Conservation (phyloP, 164 flowering plant genomes). For the Umbilicus rupestris region DNA sequence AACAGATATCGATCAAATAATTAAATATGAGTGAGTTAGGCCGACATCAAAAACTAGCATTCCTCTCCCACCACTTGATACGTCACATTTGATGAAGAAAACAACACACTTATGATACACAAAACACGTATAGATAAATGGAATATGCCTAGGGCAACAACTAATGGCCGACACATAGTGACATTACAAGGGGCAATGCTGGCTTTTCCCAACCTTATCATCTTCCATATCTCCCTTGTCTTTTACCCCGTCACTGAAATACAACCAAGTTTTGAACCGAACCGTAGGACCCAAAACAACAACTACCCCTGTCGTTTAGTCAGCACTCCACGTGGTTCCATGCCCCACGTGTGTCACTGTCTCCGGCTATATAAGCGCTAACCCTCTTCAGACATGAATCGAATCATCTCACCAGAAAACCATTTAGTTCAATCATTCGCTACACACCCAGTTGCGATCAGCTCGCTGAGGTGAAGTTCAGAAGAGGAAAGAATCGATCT, state of each 20-base stretch:
- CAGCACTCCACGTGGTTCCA: neutral
- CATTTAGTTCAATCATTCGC: neutral
- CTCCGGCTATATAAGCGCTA: neutral
- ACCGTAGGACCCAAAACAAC: constrained; percentile 1
- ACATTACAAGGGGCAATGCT: neutral
- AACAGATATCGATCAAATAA: too few relatives aligned
- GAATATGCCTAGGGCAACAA: neutral
- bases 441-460: constrained; percentile 1
- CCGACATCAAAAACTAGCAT: neutral
- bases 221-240: constrained; percentile 2
- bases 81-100: neutral
- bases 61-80: neutral
- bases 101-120: neutral
- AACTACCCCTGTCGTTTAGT: neutral
- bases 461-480: neutral
- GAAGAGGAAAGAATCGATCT: constrained; percentile 5
- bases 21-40: too few relatives aligned
- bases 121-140: neutral
- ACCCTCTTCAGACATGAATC: neutral
- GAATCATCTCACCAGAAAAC: neutral
- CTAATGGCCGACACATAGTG: neutral
- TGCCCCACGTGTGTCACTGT: constrained; percentile 4
- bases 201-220: constrained; percentile 3
- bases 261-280: neutral
- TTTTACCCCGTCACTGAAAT: neutral